Conservation (phyloP, 2,329 filamentous ascomycete species). For the Apiospora koreana region DNA sequence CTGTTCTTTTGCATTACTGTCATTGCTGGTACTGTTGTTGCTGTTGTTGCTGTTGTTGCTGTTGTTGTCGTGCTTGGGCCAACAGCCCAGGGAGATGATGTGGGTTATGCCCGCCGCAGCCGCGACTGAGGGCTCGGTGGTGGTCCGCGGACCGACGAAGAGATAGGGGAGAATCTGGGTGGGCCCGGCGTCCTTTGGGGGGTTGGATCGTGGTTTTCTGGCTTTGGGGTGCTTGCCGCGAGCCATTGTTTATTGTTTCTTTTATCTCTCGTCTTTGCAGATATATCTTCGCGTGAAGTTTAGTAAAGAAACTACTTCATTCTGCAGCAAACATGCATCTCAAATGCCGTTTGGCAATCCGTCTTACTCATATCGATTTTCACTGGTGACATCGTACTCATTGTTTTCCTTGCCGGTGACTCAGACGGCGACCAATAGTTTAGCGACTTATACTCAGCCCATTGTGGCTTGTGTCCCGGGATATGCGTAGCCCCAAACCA, state of each 20-base stretch:
- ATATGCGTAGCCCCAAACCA: background rate
- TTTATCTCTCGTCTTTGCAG: background rate
- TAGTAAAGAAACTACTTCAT: no score
- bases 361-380: background rate
- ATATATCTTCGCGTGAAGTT: background rate
- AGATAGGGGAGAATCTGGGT: constrained; percentile 5
- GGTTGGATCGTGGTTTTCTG: background rate
- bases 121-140: background rate
- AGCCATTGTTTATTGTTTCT: background rate
- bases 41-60: background rate
- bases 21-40: no score
- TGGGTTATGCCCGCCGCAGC: background rate
- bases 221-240: background rate
- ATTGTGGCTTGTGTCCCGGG: background rate
- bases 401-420: background rate
- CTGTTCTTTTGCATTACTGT: background rate
- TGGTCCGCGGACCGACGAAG: constrained; percentile 11
- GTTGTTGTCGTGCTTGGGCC: background rate
- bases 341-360: background rate
- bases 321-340: background rate
- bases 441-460: background rate
- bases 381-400: background rate
- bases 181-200: background rate
- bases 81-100: constrained; percentile 10
- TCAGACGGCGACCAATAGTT: background rate